Evolutionary conservation across 2,329 filamentous ascomycete species (phyloP).

Genomic region (Juglanconis oblonga): DNA sequence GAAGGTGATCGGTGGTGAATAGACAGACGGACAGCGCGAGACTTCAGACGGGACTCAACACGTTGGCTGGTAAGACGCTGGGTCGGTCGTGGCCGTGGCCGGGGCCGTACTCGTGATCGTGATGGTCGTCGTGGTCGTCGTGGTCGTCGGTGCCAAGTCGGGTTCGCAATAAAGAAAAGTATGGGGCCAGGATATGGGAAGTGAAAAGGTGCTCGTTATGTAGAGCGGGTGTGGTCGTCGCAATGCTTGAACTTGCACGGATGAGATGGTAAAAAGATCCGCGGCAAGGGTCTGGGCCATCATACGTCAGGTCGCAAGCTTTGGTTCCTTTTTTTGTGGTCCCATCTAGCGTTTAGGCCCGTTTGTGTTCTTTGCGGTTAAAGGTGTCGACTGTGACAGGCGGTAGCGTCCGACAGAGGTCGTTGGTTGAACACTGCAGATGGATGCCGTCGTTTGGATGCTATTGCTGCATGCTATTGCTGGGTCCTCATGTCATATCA

Average conservation of each 20-base stretch:
- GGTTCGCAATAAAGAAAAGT: not conserved
- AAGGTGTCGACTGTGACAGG: not conserved
- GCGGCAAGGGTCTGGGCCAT: slow-evolving; percentile 11
- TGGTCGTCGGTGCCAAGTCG: not conserved
- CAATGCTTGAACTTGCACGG: slow-evolving; percentile 7
- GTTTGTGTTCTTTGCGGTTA: not conserved
- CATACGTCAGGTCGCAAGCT: slow-evolving; percentile 18
- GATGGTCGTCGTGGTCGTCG: not conserved
- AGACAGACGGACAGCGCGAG: no score
- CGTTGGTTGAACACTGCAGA: not conserved
- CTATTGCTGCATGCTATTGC: not conserved
- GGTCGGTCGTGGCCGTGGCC: not conserved
- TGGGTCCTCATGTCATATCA: not conserved
- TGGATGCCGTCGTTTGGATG: not conserved
- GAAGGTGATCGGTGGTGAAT: not conserved
- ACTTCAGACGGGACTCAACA: not conserved
- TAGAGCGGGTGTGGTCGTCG: not conserved
- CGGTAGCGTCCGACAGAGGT: no score
- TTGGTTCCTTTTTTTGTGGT: slow-evolving; percentile 13
- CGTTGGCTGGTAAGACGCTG: not conserved
- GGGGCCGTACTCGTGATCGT: not conserved
- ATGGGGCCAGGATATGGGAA: not conserved
- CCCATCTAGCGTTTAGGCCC: slow-evolving; percentile 15
- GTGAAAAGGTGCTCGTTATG: slow-evolving; percentile 1
- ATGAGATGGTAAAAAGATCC: slow-evolving; percentile 15